phyloP scores from a whole-genome alignment of 2,329 filamentous ascomycete species.

The Chrysosporium queenslandicum region DNA sequence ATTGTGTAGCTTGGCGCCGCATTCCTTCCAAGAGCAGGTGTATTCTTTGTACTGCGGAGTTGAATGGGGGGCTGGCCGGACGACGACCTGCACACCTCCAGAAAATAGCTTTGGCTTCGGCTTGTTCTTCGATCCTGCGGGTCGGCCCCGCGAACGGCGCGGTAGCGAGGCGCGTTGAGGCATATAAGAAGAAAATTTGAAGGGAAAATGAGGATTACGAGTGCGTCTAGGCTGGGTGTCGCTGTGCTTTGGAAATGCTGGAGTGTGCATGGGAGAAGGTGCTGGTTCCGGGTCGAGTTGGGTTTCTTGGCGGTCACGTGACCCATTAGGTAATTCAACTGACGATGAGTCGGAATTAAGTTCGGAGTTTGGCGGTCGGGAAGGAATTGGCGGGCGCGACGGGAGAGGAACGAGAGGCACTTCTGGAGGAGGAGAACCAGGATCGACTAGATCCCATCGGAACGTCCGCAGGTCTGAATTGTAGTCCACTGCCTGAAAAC shows the following conservation, averaged over 20 bases:
- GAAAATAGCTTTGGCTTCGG: background rate
- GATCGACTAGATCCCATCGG: constrained; percentile 53
- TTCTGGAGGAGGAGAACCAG: constrained; percentile 36
- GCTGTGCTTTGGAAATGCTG: too few relatives aligned
- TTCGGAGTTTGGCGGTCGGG: constrained; percentile 11
- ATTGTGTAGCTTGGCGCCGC: constrained; percentile 52
- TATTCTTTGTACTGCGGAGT: constrained; percentile 36
- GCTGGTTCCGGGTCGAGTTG: background rate
- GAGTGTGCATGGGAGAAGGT: too few relatives aligned
- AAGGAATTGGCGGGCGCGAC: constrained; percentile 17
- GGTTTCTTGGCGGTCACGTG: constrained; percentile 11
- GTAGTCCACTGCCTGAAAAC: constrained; percentile 36
- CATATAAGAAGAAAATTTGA: background rate
- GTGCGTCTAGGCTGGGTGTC: background rate
- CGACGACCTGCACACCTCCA: constrained; percentile 18
- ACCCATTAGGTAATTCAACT: constrained; percentile 5
- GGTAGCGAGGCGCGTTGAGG: background rate
- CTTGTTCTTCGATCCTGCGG: constrained; percentile 26
- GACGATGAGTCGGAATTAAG: background rate
- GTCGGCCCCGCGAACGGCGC: constrained; percentile 22
- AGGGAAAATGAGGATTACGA: background rate
- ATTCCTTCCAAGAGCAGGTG: constrained; percentile 49
- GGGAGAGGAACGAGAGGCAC: constrained; percentile 22
- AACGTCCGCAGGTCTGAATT: constrained; percentile 48
- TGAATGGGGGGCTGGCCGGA: constrained; percentile 14